Conservation (phyloP, 768 basidiomycete species). For the Arthromyces matolae region DNA sequence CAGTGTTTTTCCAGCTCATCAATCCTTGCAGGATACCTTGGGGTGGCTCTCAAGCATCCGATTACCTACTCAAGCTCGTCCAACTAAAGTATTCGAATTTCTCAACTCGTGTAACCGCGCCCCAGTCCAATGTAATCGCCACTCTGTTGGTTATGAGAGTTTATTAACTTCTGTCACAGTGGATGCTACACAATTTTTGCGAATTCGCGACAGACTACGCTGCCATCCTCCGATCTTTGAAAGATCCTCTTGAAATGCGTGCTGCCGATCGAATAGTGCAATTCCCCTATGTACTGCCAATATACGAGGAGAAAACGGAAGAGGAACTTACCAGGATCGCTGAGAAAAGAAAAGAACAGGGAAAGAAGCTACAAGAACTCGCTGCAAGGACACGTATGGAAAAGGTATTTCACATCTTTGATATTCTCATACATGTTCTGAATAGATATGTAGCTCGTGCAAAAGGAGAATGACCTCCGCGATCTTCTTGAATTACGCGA, state of each 20-base stretch:
- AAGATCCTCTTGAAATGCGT: constrained; percentile 61
- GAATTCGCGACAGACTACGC: constrained; percentile 79
- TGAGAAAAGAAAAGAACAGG: constrained; percentile 84
- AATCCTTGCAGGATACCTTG: constrained; percentile 72
- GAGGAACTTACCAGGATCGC: constrained; percentile 78
- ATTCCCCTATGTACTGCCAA: constrained; percentile 73
- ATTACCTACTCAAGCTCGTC: constrained; percentile 88
- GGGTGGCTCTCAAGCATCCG: constrained; percentile 87
- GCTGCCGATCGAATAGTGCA: constrained; percentile 72
- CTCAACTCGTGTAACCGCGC: constrained; percentile 73
- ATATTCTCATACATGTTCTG: not conserved
- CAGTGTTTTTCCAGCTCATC: not conserved
- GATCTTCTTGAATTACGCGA: constrained; percentile 64
- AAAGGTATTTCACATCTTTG: constrained; percentile 48
- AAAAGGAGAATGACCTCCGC: constrained; percentile 75
- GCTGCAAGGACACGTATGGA: constrained; percentile 82
- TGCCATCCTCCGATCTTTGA: constrained; percentile 59
- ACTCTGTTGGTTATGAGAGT: not conserved
- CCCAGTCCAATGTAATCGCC: constrained; percentile 68
- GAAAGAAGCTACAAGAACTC: constrained; percentile 84
- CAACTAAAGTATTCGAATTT: constrained; percentile 96
- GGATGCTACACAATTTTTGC: constrained; percentile 88
- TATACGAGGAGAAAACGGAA: constrained; percentile 81
- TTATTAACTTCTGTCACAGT: constrained; percentile 41
- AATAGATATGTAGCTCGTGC: constrained; percentile 44